Percentiles rank a stretch among this genome's conserved stretches.
Evolutionary conservation across 768 basidiomycete genomes (phyloP).

Genomic region (Coprinellus micaceus): DNA sequence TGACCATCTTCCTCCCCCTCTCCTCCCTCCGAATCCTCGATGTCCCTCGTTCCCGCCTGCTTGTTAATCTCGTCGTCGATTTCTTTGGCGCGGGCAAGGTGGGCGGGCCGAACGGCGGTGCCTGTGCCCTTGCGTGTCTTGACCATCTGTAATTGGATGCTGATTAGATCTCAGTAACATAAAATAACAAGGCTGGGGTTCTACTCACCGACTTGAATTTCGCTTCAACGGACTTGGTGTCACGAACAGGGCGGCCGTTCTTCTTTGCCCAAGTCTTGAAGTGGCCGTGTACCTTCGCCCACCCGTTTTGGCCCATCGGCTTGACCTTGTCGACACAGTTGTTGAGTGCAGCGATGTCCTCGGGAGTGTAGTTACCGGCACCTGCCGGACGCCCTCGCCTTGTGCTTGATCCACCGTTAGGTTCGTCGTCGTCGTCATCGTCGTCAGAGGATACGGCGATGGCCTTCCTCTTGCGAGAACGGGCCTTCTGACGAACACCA

Average conservation of each 20-base stretch:
- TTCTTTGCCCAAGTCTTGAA: neutral
- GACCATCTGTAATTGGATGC: conserved; percentile 9
- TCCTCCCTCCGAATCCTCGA: conserved; percentile 23
- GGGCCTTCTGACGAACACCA: neutral
- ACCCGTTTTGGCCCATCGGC: neutral
- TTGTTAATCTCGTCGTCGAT: conserved; percentile 25
- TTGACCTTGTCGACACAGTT: neutral
- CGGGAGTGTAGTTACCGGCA: neutral
- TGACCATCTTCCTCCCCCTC: too few relatives aligned
- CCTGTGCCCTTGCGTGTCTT: conserved; percentile 23
- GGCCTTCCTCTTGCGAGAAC: neutral
- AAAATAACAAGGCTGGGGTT: neutral
- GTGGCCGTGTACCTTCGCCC: neutral
- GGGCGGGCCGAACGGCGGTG: conserved; percentile 16
- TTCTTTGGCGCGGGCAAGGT: conserved; percentile 19
- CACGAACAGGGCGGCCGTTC: neutral
- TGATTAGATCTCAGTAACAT: neutral
- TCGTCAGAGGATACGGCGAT: neutral
- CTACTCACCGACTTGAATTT: neutral
- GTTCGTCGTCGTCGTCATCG: neutral
- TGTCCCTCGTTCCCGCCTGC: conserved; percentile 16
- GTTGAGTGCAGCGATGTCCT: neutral
- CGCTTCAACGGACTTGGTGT: neutral
- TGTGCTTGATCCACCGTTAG: neutral
- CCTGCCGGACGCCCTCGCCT: neutral